A percentile compares a stretch with the other conserved stretches of the same genome.
Evolutionary conservation across 164 flowering plant genomes (phyloP).

Genomic region (Amborella trichopoda): DNA sequence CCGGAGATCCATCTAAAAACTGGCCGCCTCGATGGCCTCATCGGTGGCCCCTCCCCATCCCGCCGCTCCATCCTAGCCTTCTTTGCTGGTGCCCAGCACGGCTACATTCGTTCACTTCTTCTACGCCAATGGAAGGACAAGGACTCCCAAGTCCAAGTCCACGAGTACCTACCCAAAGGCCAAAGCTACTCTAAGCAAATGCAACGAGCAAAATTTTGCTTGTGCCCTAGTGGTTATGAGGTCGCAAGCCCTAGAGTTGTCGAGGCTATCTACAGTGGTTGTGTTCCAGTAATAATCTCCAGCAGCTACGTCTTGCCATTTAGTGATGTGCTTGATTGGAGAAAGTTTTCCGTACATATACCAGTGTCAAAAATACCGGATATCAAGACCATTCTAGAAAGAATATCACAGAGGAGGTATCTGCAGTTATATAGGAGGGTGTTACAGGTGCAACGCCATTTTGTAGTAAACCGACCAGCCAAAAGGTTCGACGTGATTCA

Average conservation of each 20-base stretch:
- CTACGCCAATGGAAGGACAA: conserved; percentile 17
- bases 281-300: conserved; percentile 19
- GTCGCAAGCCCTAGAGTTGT: conserved; percentile 48
- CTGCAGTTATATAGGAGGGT: conserved; percentile 17
- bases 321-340: conserved; percentile 55
- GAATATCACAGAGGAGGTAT: conserved; percentile 10
- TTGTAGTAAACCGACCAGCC: conserved; percentile 23
- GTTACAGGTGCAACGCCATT: conserved; percentile 17
- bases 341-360: conserved; percentile 11
- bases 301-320: conserved; percentile 26
- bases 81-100: conserved; percentile 24
- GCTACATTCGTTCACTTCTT: conserved; percentile 10
- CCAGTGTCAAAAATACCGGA: conserved; percentile 28
- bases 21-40: background rate
- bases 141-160: conserved; percentile 15
- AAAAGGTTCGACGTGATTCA: conserved; percentile 20
- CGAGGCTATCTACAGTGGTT: conserved; percentile 17
- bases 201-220: conserved; percentile 22
- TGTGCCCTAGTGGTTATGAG: conserved; percentile 54
- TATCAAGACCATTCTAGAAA: conserved; percentile 27
- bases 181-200: conserved; percentile 7
- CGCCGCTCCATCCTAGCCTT: conserved; percentile 25
- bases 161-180: conserved; percentile 16
- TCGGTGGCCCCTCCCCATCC: background rate
- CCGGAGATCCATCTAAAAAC: conserved; percentile 11